phyloP scores from a whole-genome alignment of 2,329 filamentous ascomycete species.

The Lachnellula suecica region DNA sequence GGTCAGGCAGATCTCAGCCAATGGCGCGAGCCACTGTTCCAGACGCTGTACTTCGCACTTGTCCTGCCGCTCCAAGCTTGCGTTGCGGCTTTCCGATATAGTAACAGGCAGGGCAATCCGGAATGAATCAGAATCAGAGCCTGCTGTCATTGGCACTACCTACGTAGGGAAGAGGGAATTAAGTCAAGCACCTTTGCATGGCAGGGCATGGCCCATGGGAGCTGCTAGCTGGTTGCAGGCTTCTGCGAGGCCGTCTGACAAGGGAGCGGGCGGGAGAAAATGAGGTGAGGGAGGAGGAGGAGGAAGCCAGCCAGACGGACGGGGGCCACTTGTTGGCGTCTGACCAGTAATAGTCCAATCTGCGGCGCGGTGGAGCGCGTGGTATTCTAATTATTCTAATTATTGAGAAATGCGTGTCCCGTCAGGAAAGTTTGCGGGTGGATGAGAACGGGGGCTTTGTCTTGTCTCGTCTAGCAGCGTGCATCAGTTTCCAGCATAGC shows the following conservation, averaged over 20 bases:
- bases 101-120: neutral
- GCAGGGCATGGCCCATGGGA: neutral
- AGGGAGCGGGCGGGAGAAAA: neutral
- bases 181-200: no score
- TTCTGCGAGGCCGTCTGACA: no score
- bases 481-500: no score
- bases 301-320: neutral
- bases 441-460: no score
- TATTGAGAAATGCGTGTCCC: neutral
- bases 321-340: neutral
- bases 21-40: neutral
- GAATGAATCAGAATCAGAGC: neutral
- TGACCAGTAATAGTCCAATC: neutral
- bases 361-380: neutral
- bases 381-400: neutral
- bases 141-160: no score
- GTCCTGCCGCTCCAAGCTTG: no score
- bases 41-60: no score
- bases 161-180: no score
- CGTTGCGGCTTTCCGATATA: no score
- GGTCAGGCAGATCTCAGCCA: neutral
- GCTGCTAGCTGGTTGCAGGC: neutral
- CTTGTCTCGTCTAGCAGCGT: no score
- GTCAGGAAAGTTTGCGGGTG: no score
- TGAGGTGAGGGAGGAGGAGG: neutral